Evolutionary conservation across 495 filamentous ascomycete species (phyloP).

Genomic region (Aspergillus campestris): DNA sequence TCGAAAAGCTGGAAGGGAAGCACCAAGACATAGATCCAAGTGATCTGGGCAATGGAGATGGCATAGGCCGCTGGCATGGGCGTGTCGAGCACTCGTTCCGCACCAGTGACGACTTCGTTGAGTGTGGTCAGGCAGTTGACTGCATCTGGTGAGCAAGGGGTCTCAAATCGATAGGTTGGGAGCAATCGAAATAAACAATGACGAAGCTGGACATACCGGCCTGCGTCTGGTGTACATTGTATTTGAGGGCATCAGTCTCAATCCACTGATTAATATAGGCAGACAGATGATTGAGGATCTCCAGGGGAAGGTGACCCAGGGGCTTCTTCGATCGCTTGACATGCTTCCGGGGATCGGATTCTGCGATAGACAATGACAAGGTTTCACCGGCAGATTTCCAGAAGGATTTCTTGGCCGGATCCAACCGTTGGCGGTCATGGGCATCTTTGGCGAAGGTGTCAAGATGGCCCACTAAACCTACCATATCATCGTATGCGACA

Average conservation of each 20-base stretch:
- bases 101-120: constrained; percentile 65
- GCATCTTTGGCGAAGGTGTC: constrained; percentile 60
- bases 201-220: constrained; percentile 21
- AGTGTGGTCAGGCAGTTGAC: constrained; percentile 39
- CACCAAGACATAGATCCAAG: constrained; percentile 76
- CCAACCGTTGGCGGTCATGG: constrained; percentile 39
- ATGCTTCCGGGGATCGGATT: constrained; percentile 63
- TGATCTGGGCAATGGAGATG: constrained; percentile 80
- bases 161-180: no score
- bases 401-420: constrained; percentile 35
- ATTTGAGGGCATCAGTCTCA: constrained; percentile 45
- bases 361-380: constrained; percentile 60
- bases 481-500: constrained; percentile 60
- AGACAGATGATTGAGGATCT: constrained; percentile 66
- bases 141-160: neutral
- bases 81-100: constrained; percentile 76
- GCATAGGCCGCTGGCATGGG: constrained; percentile 77
- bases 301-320: constrained; percentile 68
- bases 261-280: constrained; percentile 53
- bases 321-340: constrained; percentile 56
- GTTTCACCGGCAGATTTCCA: constrained; percentile 62
- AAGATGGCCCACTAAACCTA: constrained; percentile 33
- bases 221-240: constrained; percentile 38
- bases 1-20: constrained; percentile 76
- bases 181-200: no score